A percentile compares a stretch with the other conserved stretches of the same genome.
Evolutionary conservation across 192 early-diverging fungal species (phyloP).

Genomic region (Coemansia asiatica): DNA sequence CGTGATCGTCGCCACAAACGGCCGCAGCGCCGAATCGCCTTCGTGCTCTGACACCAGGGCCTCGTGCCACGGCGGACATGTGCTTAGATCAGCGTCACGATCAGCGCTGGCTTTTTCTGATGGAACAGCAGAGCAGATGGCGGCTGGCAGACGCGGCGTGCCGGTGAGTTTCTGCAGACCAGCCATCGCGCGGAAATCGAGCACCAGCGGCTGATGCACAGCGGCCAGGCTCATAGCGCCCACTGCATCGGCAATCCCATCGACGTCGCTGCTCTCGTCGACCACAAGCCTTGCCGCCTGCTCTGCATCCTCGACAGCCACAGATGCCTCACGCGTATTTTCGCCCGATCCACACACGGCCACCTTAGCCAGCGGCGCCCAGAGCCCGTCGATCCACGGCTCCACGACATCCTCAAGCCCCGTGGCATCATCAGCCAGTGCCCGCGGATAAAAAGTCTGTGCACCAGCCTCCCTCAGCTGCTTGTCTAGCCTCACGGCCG

Average conservation of each 20-base stretch:
- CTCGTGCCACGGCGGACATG: conserved; percentile 38
- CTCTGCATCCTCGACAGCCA: background rate
- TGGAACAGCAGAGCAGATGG: conserved; percentile 12
- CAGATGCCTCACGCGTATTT: background rate
- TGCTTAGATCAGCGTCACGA: background rate
- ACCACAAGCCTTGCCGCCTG: conserved; percentile 3
- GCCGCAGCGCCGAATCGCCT: conserved; percentile 13
- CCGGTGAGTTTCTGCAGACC: conserved; percentile 37
- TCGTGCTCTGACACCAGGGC: background rate
- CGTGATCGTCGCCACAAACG: conserved; percentile 58
- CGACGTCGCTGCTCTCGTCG: background rate
- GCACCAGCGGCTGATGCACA: conserved; percentile 35
- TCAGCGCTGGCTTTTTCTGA: background rate
- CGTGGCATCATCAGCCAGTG: conserved; percentile 88
- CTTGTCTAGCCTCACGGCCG: conserved; percentile 76
- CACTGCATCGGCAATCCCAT: background rate
- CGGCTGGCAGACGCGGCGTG: conserved; percentile 27
- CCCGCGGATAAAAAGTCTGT: conserved; percentile 69
- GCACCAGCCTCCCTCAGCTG: conserved; percentile 76
- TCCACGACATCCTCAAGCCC: conserved; percentile 90
- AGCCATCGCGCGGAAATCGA: conserved; percentile 41
- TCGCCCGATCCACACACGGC: conserved; percentile 7
- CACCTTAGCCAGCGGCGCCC: conserved; percentile 64
- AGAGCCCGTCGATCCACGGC: conserved; percentile 86
- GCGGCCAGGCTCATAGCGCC: background rate